These are phyloP conservation scores for Uncinocarpus reesii DNA, from an alignment of 2,329 filamentous ascomycete species.

Conservation along the genomic window DNA sequence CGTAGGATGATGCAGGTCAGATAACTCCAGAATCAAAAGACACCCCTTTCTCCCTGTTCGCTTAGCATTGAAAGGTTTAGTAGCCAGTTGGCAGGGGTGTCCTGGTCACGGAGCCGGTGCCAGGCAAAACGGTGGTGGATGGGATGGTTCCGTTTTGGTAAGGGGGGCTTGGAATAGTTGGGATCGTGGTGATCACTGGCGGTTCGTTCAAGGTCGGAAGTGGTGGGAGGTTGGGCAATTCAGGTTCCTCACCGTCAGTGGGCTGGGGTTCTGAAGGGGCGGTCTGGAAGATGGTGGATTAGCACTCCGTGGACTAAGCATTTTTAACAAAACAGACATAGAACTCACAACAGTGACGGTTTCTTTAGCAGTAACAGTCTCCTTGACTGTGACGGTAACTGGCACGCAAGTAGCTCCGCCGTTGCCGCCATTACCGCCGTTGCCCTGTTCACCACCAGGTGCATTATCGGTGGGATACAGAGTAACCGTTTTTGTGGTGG, in stretches of 20 bases:
- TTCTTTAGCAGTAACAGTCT: constrained; percentile 30
- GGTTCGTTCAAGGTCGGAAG: background rate
- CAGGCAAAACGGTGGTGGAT: background rate
- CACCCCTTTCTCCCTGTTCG: background rate
- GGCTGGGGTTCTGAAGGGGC: background rate
- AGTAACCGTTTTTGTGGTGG: constrained; percentile 24
- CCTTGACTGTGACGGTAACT: constrained; percentile 27
- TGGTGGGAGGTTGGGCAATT: background rate
- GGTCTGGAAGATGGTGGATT: background rate
- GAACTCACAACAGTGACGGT: constrained; percentile 24
- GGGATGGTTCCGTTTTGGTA: constrained; percentile 2
- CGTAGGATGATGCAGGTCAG: background rate
- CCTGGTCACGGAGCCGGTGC: constrained; percentile 8
- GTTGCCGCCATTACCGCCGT: background rate
- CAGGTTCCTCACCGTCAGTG: background rate
- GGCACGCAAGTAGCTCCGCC: constrained; percentile 15
- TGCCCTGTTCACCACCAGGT: background rate
- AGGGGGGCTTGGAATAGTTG: constrained; percentile 1
- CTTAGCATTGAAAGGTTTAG: background rate
- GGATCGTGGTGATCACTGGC: background rate
- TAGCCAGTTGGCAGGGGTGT: background rate
- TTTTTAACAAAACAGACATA: constrained; percentile 21
- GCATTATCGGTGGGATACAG: constrained; percentile 7
- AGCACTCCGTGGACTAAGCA: background rate
- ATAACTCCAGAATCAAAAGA: background rate